Conservation (phyloP, 169 alveolate genomes). For the Theileria orientalis region DNA sequence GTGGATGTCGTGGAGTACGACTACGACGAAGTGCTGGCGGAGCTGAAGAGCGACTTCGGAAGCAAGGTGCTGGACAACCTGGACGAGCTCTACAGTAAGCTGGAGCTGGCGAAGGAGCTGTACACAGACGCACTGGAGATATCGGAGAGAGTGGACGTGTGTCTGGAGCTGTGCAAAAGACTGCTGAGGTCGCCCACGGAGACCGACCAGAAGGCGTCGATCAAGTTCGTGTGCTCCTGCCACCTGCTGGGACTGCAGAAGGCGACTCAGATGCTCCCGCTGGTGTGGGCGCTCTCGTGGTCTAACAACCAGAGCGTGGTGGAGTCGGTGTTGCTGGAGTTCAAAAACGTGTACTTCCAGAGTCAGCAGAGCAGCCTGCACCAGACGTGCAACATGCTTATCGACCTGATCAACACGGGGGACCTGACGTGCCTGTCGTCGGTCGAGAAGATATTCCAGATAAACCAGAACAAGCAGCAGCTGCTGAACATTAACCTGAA, state of each 20-base stretch:
- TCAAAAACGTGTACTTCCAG: conserved; percentile 54
- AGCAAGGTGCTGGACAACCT: conserved; percentile 18
- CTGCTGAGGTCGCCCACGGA: conserved; percentile 70
- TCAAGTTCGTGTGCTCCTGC: conserved; percentile 63
- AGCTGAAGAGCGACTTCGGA: conserved; percentile 34
- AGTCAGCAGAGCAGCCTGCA: conserved; percentile 10
- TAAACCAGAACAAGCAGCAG: conserved; percentile 42
- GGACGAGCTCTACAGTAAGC: conserved; percentile 18
- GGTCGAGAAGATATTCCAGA: conserved; percentile 60
- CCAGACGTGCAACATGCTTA: conserved; percentile 10
- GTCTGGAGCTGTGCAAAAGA: conserved; percentile 21
- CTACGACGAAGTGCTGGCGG: not conserved
- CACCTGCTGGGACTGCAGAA: conserved; percentile 69
- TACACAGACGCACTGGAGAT: conserved; percentile 57
- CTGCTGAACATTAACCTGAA: conserved; percentile 22
- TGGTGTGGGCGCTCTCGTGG: conserved; percentile 76
- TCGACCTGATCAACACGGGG: conserved; percentile 30
- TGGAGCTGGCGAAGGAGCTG: conserved; percentile 52
- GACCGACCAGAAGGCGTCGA: conserved; percentile 72
- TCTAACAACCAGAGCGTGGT: conserved; percentile 73
- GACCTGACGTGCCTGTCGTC: conserved; percentile 40
- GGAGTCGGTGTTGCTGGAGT: conserved; percentile 71
- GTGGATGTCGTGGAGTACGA: conserved; percentile 7
- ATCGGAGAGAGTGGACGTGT: conserved; percentile 34
- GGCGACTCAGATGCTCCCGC: conserved; percentile 65